These are phyloP conservation scores for Secale cereale DNA, from an alignment of 176 grass and related monocot species.

Conservation along the genomic window DNA sequence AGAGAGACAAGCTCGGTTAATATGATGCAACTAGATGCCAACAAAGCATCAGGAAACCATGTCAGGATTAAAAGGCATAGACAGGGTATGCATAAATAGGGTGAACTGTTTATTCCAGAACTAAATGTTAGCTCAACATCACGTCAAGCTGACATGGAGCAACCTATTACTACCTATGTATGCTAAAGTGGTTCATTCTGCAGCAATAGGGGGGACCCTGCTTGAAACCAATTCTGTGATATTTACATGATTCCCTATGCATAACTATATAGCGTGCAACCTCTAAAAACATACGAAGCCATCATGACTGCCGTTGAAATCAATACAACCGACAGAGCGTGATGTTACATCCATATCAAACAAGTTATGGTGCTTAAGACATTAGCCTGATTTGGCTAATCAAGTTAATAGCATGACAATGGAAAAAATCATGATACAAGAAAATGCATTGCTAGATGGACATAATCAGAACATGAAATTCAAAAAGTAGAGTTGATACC, in stretches of 20 bases:
- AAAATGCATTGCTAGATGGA: background rate
- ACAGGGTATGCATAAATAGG: background rate
- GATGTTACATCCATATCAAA: background rate
- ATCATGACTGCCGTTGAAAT: background rate
- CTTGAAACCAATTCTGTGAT: background rate
- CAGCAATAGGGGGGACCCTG: background rate
- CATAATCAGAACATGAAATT: background rate
- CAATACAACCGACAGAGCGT: background rate
- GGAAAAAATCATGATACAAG: background rate
- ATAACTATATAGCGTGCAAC: background rate
- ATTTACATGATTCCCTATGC: background rate
- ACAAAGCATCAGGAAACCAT: background rate
- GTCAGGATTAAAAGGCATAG: background rate
- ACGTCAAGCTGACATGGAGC: background rate
- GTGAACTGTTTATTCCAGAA: constrained; percentile 8
- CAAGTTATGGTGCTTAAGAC: background rate
- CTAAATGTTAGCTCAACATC: background rate
- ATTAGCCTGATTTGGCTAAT: background rate
- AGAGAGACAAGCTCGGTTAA: background rate
- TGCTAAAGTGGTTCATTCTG: background rate
- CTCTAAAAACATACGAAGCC: background rate
- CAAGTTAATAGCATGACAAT: background rate
- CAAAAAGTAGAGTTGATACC: background rate
- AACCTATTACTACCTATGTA: background rate
- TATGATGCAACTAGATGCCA: background rate